Base-by-base conservation (phyloP, 371 early-diverging fungal species). In the Mortierella sp. region DNA sequence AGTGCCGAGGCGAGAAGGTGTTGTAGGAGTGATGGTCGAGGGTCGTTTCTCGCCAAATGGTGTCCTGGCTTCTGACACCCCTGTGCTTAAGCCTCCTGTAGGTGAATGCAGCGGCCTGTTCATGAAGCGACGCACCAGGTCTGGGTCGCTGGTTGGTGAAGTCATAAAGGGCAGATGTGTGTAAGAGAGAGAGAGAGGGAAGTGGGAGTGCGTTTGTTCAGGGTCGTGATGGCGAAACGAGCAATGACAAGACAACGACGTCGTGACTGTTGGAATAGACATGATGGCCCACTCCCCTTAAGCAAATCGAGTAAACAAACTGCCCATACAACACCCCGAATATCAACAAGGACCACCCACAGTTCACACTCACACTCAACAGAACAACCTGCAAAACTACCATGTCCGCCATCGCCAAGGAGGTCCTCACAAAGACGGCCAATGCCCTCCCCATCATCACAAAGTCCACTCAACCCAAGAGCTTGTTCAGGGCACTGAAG, bases 321-420 rank as follows among this genome's bases (percentile, higher is more conserved):
- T 60, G 26, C 26, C 10, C 70, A 3, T 34, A 26, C 45, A 58
- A 42, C 44, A n/a, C 55, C 63, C 47, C 31, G 31, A 60, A 26
- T 31, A 38, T 57, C 54, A 68, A 26, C 10, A 7, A 26, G 28
- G 26, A 63, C 63, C 28, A 31, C 52, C 19, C 52, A 21, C 21
- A 38, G 21, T 21, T 65, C 21, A 58, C 24, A 31, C 31, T 28
- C 42, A 38, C 68, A 65, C 7, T 7, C 34, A 38, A 16, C 21
- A 10, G 34, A 63, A 31, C 68, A 14, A 28, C 34, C 44, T 28
- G 42, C 42, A 38, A 38, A 38, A 38, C 42, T 5, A 78, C 60
- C 75, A 86, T 86, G 87, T 86, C 87, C 42, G 42, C 80, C 76
- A 86, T 86, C 48, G 87, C 87, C 38, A 82, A 80, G 83, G 87